Conservation (phyloP, 2,329 filamentous ascomycete species). For the Colletotrichum sp. region DNA sequence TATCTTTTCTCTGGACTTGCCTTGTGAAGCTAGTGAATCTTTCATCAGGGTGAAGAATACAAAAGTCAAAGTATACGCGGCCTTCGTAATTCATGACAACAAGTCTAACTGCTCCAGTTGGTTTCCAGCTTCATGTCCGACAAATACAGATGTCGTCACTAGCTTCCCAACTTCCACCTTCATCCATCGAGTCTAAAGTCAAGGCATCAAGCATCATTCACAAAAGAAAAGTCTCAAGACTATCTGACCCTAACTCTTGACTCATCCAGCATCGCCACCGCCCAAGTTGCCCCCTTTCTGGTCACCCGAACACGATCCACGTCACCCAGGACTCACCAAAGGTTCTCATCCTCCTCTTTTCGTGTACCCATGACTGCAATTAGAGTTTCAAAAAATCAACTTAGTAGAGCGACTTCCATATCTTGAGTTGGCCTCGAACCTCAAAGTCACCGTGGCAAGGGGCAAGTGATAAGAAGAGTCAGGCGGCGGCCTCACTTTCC, state of each 20-base stretch:
- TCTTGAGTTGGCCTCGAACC: not conserved
- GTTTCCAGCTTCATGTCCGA: fast-evolving
- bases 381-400: not conserved
- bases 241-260: not conserved
- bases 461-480: not conserved
- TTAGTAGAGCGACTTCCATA: fast-evolving
- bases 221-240: fast-evolving
- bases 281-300: not conserved
- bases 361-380: not conserved
- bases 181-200: not conserved
- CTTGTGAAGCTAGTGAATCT: not conserved
- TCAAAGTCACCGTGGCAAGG: not conserved
- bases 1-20: not conserved
- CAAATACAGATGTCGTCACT: not conserved
- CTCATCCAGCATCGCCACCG: not conserved
- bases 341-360: not conserved
- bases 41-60: not conserved
- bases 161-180: not conserved
- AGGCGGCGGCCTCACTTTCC: not conserved
- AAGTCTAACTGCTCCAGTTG: not conserved
- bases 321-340: not conserved
- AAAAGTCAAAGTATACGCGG: not conserved
- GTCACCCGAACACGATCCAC: not conserved
- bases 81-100: not conserved
- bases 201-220: not conserved